These are phyloP conservation scores for Passalora sequoiae DNA, from an alignment of 2,329 filamentous ascomycete species.

Conservation along the genomic window DNA sequence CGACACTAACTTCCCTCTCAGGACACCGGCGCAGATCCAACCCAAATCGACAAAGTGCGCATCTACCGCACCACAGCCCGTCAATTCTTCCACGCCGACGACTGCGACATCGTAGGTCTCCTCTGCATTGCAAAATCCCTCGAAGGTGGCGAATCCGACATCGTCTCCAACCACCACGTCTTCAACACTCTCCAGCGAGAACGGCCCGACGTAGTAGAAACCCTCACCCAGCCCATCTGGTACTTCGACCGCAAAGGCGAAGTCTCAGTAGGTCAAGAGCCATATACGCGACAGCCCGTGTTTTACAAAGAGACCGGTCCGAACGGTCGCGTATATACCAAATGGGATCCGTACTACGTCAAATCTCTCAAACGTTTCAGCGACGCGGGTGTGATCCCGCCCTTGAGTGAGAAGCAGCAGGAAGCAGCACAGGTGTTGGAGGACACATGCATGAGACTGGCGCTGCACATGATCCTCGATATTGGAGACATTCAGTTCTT, in stretches of 20 bases:
- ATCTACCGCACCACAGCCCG: conserved; percentile 84
- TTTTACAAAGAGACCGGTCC: conserved; percentile 70
- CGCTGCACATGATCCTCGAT: conserved; percentile 80
- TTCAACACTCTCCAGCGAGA: conserved; percentile 74
- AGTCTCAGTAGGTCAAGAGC: conserved; percentile 64
- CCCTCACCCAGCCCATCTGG: conserved; percentile 73
- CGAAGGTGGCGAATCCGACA: conserved; percentile 78
- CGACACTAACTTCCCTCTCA: conserved; percentile 36
- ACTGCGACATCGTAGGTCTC: conserved; percentile 75
- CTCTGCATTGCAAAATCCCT: conserved; percentile 73
- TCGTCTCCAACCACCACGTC: conserved; percentile 71
- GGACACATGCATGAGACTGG: conserved; percentile 65
- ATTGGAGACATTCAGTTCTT: conserved; percentile 86
- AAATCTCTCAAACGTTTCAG: conserved; percentile 68
- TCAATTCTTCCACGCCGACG: conserved; percentile 83
- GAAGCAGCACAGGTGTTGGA: conserved; percentile 67
- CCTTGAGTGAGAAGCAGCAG: conserved; percentile 63
- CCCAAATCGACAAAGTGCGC: conserved; percentile 77
- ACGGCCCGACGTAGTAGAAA: conserved; percentile 70
- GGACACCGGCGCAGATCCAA: conserved; percentile 75
- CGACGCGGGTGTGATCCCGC: conserved; percentile 65
- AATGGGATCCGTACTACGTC: conserved; percentile 90
- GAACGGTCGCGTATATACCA: conserved; percentile 68
- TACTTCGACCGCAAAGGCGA: conserved; percentile 92
- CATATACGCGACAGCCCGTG: conserved; percentile 42